Base-by-base conservation (phyloP, 129 eudicot genomes). In the Kitagawia praeruptora region DNA sequence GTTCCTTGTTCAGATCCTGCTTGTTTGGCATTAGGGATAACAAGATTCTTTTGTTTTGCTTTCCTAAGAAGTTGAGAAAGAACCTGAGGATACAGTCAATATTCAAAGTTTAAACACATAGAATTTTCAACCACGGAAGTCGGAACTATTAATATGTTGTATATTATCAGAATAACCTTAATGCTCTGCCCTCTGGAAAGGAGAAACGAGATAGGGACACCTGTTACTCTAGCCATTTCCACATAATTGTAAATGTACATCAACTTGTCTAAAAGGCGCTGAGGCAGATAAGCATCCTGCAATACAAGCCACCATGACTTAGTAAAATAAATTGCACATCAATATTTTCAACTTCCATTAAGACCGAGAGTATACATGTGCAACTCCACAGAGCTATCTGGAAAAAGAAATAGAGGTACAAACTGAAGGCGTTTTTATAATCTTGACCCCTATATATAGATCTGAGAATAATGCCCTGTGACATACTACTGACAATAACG, bases 211-310 rank as follows among this genome's bases (percentile, higher is more conserved):
- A 96, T 87, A 25, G 99, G 99, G 75, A 96, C 99, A 84, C 99
- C 99, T 11, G 99, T 96, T 70, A 96, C 99, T 47, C 99, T 91
- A 86, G 99, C 98, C 99, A 96, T 96, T 84, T 96, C 99, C 87
- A 96, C 99, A 84, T 96, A 96, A 85, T 96, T 96, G 87, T 96
- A 96, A 75, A 96, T 84, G 81, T 83, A 92, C 99, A 96, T 96
- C 82, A 96, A 70, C 92, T 96, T 96, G 86, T 96, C 99, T 85
- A 96, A 80, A 85, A 96, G 88, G 78, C 99, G 88, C 80, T 96
- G 99, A 76, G 99, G 99, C 82, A 96, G 98, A 88, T 96, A 92
- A 77, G 99, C 99, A 90, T 96, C 99, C 99, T 96, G 86, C 46
- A 84, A 69, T 80, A 58, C 31, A 44, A 77, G 13, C 40, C 7